Base-by-base conservation (phyloP, 1,284 basidiomycete species). In the Neolentinus lepideus region DNA sequence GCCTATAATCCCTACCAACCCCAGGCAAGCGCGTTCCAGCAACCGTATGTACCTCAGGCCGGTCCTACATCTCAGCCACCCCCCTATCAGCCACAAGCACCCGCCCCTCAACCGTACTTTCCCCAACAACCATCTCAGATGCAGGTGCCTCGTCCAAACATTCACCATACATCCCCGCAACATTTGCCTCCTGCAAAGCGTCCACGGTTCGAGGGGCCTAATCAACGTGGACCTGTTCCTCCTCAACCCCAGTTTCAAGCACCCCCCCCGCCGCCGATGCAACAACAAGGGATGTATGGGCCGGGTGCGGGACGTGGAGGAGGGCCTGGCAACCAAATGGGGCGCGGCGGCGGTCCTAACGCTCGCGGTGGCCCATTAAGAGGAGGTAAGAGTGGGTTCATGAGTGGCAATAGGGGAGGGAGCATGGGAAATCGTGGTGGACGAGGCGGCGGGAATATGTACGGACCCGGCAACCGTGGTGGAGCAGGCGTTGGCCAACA, bases 171-270 rank as follows among this genome's bases (percentile, higher is more conserved):
- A 1, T 79, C 84, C 2, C 81, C 83, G 27, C 84, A 88, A 60
- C 84, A 88, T 62, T 74, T 85, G 8, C 87, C 87, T 14, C 88
- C 89, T 1, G 88, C 88, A 2, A 94, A 95, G 69, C 77, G 92
- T 53, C 91, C 85, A 59, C 80, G 91, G 19, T 92, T 92, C 64
- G 92, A 94, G 65, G 85, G 84, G 4, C 85, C 88, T 0, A 81
- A 71, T 58, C 72, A 74, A 56, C 76, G 72, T 61, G 75, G 75
- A 53, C 77, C 78, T 56, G 70, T 67, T 26, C 67, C 63, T 48
- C 72, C 63, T 48, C 72, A 63, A 22, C 69, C 68, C 16, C 78
- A 74, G 55, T 75, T 74, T 57, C 77, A 76, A 52, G 68, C 77
- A 19, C 79, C 79, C 19, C 77, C 68, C 11, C 66, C 66, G 1